Evolutionary conservation across 2,329 filamentous ascomycete species (phyloP), one percentile per base, ranked within the genome.

Genomic region (Fusarium neocosmosporiellum): DNA sequence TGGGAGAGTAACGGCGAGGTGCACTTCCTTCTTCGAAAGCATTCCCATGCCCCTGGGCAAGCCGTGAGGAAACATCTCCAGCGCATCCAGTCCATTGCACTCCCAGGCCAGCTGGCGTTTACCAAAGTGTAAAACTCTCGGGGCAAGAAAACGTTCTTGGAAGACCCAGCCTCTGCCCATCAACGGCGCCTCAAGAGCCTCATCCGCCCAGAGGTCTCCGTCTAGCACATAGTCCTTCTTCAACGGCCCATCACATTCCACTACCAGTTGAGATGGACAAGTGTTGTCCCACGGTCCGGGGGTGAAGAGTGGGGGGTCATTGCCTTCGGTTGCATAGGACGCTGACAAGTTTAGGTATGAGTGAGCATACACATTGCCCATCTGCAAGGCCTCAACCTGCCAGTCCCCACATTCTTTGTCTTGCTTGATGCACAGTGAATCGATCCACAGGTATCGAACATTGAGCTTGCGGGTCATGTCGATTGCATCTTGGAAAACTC

Each of bases 381-480:
- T 68, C 20, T 27, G 13, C 2, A 22, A 27, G 36, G 62, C 54
- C 27, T 68, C 61, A 3, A 41, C 2, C 8, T 61, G 2, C 66
- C 61, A 68, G 16, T 68, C 62, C 31, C 22, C 18, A 5, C 27
- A 34, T 11, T 53, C 64, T 9, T 53, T 20, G 11, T 76, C 74
- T 37, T 82, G 80, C 18, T 80, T 53, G 10, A 82, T 81, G 43
- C 80, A 82, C 0, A 81, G 53, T 5, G 78, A 76, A 66, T 82
- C 78, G 31, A 81, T 79, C 81, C 80, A 82, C 1, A 82, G 34
- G 55, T 79, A 81, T 1, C 48, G 41, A 10, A 80, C 31, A 0
- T 63, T 57, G 4, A 81, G 73, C 5, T 59, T 33, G 2, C 72
- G 71, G 6, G 77, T 70, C 7, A 81, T 62, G 0, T 27, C n/a